These are phyloP conservation scores for Boletus edulis DNA, from an alignment of 768 basidiomycete species.

Conservation along the genomic window DNA sequence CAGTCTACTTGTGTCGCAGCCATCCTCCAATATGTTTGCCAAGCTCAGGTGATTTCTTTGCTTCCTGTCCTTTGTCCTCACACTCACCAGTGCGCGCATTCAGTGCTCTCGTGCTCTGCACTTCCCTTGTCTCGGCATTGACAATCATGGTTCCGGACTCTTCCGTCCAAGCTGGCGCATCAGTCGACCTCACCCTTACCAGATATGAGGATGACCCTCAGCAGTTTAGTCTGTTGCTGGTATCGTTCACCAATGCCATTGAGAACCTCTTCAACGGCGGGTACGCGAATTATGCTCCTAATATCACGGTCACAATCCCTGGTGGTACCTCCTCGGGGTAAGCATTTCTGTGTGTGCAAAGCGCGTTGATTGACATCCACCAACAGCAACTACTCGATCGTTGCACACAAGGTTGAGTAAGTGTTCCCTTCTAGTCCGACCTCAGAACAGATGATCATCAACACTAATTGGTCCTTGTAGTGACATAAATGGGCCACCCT, in stretches of 20 bases:
- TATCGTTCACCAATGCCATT: background rate
- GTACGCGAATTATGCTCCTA: background rate
- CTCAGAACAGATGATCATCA: background rate
- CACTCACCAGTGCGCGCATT: background rate
- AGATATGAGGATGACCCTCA: background rate
- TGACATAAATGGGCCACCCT: background rate
- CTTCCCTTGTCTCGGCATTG: background rate
- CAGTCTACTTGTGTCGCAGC: no score
- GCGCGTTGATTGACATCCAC: background rate
- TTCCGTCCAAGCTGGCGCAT: background rate
- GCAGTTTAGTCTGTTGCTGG: no score
- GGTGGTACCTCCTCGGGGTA: background rate
- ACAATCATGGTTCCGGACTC: background rate
- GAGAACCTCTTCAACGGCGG: background rate
- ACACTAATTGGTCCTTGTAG: background rate
- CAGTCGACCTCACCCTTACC: background rate
- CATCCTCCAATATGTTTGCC: background rate
- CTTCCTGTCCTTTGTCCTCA: background rate
- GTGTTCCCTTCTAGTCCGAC: background rate
- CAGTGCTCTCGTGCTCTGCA: background rate
- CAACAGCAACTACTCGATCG: background rate
- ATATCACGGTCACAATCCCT: background rate
- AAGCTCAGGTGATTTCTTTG: background rate
- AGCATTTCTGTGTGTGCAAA: background rate
- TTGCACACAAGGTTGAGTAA: background rate